Evolutionary conservation across 148 eudicot species (phyloP).

Genomic region (Silene uniflora): DNA sequence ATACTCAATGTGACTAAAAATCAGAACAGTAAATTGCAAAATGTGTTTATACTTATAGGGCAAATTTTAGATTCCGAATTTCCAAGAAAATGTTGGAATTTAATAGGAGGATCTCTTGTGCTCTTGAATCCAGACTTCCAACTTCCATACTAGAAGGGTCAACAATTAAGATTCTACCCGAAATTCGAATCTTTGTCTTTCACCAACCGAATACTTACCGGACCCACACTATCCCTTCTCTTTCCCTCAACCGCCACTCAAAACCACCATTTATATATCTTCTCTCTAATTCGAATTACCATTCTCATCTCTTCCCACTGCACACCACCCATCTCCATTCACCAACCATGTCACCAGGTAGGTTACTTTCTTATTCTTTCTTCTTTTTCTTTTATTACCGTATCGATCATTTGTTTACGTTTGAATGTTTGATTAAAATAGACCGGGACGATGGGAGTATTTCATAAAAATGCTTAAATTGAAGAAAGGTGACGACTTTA

Average conservation of each 20-base stretch:
- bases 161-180: background rate
- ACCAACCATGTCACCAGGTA: slow-evolving; percentile 31
- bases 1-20: too few species aligned
- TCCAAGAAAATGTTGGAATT: too few species aligned
- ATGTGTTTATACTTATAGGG: too few species aligned
- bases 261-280: background rate
- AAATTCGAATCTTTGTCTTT: background rate
- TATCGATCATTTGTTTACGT: background rate
- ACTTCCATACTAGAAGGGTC: background rate
- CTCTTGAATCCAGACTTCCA: too few species aligned
- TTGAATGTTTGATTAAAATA: too few species aligned
- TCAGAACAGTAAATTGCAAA: too few species aligned
- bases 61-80: too few species aligned
- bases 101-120: too few species aligned
- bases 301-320: background rate
- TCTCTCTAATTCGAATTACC: background rate
- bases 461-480: background rate
- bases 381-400: background rate
- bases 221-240: slow-evolving; percentile 1
- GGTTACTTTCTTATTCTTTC: background rate
- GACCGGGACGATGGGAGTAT: too few species aligned
- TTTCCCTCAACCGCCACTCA: background rate
- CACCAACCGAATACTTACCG: background rate
- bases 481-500: background rate
- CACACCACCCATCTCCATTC: slow-evolving; percentile 6